Conservation (phyloP, 306 rosid species). For the Vachellia pachyceras region DNA sequence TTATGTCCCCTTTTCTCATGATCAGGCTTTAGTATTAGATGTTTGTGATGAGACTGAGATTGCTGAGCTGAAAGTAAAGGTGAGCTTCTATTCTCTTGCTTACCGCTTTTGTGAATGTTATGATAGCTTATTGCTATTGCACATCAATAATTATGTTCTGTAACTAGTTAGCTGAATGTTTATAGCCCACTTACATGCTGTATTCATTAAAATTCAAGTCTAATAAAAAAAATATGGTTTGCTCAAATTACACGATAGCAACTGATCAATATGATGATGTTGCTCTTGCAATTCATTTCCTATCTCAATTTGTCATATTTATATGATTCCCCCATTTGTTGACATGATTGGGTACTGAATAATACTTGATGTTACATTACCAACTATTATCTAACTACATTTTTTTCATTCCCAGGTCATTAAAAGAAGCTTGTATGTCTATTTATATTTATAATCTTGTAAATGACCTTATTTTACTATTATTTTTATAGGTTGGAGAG, state of each 20-base stretch:
- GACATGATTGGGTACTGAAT: not conserved
- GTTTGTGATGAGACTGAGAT: conserved; percentile 96
- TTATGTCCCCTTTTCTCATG: conserved; percentile 43
- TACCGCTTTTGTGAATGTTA: conserved; percentile 21
- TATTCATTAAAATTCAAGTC: conserved; percentile 9
- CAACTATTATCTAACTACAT: conserved; percentile 9
- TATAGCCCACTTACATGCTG: conserved; percentile 26
- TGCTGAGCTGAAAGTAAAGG: conserved; percentile 98
- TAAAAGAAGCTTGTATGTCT: not conserved
- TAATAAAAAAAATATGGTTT: conserved; percentile 22
- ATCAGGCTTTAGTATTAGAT: conserved; percentile 89
- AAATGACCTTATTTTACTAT: conserved; percentile 28
- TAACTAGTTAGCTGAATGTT: conserved; percentile 29
- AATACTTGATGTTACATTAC: conserved; percentile 17
- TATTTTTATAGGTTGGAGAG: conserved; percentile 79
- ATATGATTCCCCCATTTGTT: not conserved
- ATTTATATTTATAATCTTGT: conserved; percentile 4
- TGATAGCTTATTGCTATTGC: not conserved
- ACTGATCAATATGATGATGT: not conserved
- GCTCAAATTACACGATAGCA: conserved; percentile 27
- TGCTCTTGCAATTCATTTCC: conserved; percentile 33
- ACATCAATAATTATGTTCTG: not conserved
- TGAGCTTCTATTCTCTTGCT: conserved; percentile 48
- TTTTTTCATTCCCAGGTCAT: conserved; percentile 14
- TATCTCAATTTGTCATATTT: not conserved